A percentile compares a stretch with the other conserved stretches of the same genome.
Evolutionary conservation across 2,329 filamentous ascomycete genomes (phyloP).

Genomic region (Xylaria sp.): DNA sequence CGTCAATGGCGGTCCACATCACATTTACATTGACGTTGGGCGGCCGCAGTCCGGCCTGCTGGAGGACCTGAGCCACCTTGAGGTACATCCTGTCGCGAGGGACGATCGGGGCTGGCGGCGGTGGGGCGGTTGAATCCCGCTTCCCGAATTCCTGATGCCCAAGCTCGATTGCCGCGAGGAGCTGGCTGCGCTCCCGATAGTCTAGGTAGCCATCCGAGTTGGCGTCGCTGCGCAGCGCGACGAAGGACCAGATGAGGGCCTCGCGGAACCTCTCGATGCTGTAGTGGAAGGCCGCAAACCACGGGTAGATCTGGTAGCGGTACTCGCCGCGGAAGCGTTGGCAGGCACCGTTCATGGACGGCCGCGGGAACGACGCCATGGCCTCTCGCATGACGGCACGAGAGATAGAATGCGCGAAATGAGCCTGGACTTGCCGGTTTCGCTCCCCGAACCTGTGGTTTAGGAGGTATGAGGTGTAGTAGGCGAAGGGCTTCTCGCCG

Average conservation of each 20-base stretch:
- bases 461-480: constrained; percentile 58
- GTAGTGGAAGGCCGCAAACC: constrained; percentile 57
- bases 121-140: constrained; percentile 42
- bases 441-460: constrained; percentile 58
- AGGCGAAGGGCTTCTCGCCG: constrained; percentile 58
- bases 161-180: constrained; percentile 52
- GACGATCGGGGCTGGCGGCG: constrained; percentile 47
- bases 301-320: constrained; percentile 57
- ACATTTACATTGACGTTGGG: constrained; percentile 55
- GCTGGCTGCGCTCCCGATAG: constrained; percentile 53
- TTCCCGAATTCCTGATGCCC: constrained; percentile 45
- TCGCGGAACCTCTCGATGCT: constrained; percentile 57
- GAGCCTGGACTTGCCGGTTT: constrained; percentile 57
- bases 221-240: constrained; percentile 54
- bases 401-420: constrained; percentile 56
- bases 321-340: constrained; percentile 57
- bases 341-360: constrained; percentile 53
- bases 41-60: constrained; percentile 53
- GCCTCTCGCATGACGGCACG: constrained; percentile 54
- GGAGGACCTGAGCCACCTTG: constrained; percentile 50
- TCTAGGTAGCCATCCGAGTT: constrained; percentile 55
- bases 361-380: constrained; percentile 55
- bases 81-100: constrained; percentile 55
- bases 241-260: constrained; percentile 56
- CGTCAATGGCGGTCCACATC: constrained; percentile 57